phyloP scores from a whole-genome alignment of 2,329 filamentous ascomycete species.

The Colletotrichum sp. region DNA sequence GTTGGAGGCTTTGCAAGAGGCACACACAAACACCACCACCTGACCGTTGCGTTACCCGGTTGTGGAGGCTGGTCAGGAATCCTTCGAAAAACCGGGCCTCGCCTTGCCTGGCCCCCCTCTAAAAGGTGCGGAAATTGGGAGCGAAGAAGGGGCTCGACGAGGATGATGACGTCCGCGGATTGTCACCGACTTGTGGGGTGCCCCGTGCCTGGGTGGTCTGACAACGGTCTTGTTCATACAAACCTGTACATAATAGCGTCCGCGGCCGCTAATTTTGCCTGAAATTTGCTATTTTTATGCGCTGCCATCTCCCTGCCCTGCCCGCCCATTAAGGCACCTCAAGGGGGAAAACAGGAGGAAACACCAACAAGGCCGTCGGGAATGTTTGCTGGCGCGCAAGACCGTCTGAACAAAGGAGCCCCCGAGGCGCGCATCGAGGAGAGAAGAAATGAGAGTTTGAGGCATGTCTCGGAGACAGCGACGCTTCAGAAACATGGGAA shows the following conservation, averaged over 20 bases:
- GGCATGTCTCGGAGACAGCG: background rate
- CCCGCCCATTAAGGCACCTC: background rate
- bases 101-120: background rate
- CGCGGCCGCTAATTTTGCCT: background rate
- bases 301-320: background rate
- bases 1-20: background rate
- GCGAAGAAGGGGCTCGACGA: background rate
- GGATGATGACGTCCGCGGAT: constrained; percentile 5
- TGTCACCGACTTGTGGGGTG: background rate
- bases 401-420: background rate
- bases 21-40: background rate
- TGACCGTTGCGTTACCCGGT: background rate
- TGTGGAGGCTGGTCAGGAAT: background rate
- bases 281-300: constrained; percentile 9
- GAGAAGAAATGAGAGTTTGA: background rate
- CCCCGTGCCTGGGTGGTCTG: constrained; percentile 10
- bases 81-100: background rate
- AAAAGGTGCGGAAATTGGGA: background rate
- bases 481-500: background rate
- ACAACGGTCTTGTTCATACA: constrained; percentile 5
- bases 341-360: background rate
- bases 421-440: background rate
- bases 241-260: constrained; percentile 1
- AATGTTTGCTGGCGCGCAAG: background rate
- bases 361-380: background rate